Base-by-base conservation (phyloP, 176 grass and related monocot genomes). In the Avena insularis region DNA sequence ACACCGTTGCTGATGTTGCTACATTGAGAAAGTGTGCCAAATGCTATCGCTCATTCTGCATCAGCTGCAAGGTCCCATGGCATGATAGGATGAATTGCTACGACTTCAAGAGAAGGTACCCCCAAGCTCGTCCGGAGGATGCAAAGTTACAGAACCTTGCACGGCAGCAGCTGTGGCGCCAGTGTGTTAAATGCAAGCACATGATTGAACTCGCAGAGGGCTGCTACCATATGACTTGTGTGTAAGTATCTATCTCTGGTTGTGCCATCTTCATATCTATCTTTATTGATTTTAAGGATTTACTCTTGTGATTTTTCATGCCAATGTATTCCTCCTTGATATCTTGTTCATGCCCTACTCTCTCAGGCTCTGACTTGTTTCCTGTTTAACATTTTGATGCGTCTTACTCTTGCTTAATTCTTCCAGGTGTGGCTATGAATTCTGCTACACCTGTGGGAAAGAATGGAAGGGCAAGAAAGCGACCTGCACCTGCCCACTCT, bases 371-470 rank as follows among this genome's bases (percentile, higher is more conserved):
- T 8, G 11, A 53, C 5, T 69, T 69, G 2, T 82, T 72, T 59
- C n/a, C 21, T 31, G 55, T 62, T 47, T n/a, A 49, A 19, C 23
- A 20, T 48, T 88, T 51, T 49, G 14, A 51, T 58, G 13, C 40
- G 59, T 77, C 7, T 66, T n/a, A 16, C 17, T 51, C 14, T 35
- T 71, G 50, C 65, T 46, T 65, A 53, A 68, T 20, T 69, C 12
- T 51, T 64, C 12, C 77, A 98, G 95, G 50, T 95, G 95, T 27
- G 86, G 91, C 20, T 93, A 87, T 86, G 88, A 95, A 63, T 98
- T 98, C 79, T 98, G 95, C 79, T 98, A 98, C 89, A 98, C 88
- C 2, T 95, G 93, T 60, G 90, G 92, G 61, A 87, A 88, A 80
- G 89, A 97, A 89, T 95, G 91, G 91, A 92, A 95, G 75, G 65